Conservation (phyloP, 495 filamentous ascomycete species). For the Aspergillus incahuasiensis region DNA sequence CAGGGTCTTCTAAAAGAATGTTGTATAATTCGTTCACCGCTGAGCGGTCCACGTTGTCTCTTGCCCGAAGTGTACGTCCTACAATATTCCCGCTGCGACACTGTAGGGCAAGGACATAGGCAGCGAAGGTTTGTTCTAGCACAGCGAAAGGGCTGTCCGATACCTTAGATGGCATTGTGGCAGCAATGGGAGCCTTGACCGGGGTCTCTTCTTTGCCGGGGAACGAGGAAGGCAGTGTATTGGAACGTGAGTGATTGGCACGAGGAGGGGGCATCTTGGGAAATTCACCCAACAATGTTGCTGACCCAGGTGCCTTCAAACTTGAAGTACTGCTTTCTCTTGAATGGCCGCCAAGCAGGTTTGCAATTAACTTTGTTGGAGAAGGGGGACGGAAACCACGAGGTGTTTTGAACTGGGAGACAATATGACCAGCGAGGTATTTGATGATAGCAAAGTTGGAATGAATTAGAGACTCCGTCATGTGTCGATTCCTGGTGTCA, state of each 20-base stretch:
- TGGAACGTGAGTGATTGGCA: constrained; percentile 33
- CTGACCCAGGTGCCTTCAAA: constrained; percentile 35
- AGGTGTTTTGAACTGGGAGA: constrained; percentile 51
- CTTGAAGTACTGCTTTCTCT: constrained; percentile 29
- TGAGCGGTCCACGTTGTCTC: constrained; percentile 69
- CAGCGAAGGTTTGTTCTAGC: constrained; percentile 81
- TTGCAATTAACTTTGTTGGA: constrained; percentile 87
- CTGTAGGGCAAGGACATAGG: constrained; percentile 75
- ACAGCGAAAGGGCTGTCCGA: constrained; percentile 53
- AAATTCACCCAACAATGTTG: constrained; percentile 34
- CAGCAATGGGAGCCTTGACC: constrained; percentile 34
- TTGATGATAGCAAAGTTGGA: constrained; percentile 66
- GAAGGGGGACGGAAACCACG: constrained; percentile 66
- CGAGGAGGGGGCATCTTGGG: constrained; percentile 37
- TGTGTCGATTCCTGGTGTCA: constrained; percentile 58
- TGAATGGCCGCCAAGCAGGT: constrained; percentile 57
- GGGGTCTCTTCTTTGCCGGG: constrained; percentile 30
- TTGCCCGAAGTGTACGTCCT: constrained; percentile 64
- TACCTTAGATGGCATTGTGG: constrained; percentile 31
- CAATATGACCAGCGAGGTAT: constrained; percentile 58
- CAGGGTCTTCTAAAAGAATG: constrained; percentile 72
- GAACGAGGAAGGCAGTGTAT: constrained; percentile 36
- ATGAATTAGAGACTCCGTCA: constrained; percentile 51
- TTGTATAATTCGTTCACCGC: constrained; percentile 91
- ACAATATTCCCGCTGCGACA: constrained; percentile 82